Percentiles rank a stretch among this genome's conserved stretches.
Evolutionary conservation across 1,139 yeast species (phyloP).

Genomic region (Taphrina betulina): DNA sequence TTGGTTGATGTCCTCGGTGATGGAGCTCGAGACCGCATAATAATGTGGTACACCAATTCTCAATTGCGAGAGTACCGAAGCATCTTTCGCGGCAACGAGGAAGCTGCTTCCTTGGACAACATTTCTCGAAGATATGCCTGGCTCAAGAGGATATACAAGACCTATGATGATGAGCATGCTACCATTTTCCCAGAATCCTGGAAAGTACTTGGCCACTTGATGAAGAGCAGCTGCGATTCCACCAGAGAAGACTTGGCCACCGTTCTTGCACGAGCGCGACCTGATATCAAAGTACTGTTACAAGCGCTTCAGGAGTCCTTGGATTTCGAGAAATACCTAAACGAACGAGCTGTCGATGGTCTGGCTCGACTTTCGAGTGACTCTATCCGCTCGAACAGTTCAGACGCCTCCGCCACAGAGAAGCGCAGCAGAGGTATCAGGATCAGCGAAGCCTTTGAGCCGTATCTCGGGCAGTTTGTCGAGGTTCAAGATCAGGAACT

Average conservation of each 20-base stretch:
- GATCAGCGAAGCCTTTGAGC: slow-evolving; percentile 77
- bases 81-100: slow-evolving; percentile 76
- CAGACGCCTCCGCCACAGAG: slow-evolving; percentile 24
- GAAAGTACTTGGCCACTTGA: slow-evolving; percentile 64
- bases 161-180: slow-evolving; percentile 56
- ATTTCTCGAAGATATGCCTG: slow-evolving; percentile 76
- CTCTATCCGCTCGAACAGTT: slow-evolving; percentile 13
- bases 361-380: slow-evolving; percentile 44
- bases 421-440: slow-evolving; percentile 48
- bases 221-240: slow-evolving; percentile 60
- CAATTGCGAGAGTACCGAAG: slow-evolving; percentile 70
- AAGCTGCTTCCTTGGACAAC: slow-evolving; percentile 88
- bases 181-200: slow-evolving; percentile 67
- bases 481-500: slow-evolving; percentile 72
- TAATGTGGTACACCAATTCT: slow-evolving; percentile 70
- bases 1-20: slow-evolving; percentile 67
- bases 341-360: slow-evolving; percentile 46
- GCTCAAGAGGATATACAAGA: slow-evolving; percentile 66
- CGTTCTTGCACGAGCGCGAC: slow-evolving; percentile 47
- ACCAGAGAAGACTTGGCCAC: slow-evolving; percentile 66
- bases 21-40: slow-evolving; percentile 60
- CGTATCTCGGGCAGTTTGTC: slow-evolving; percentile 83
- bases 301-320: slow-evolving; percentile 61
- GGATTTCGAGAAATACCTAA: slow-evolving; percentile 76
- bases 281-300: slow-evolving; percentile 60